Conservation (phyloP, 2,329 filamentous ascomycete species). For the Microcyclosporella mali region DNA sequence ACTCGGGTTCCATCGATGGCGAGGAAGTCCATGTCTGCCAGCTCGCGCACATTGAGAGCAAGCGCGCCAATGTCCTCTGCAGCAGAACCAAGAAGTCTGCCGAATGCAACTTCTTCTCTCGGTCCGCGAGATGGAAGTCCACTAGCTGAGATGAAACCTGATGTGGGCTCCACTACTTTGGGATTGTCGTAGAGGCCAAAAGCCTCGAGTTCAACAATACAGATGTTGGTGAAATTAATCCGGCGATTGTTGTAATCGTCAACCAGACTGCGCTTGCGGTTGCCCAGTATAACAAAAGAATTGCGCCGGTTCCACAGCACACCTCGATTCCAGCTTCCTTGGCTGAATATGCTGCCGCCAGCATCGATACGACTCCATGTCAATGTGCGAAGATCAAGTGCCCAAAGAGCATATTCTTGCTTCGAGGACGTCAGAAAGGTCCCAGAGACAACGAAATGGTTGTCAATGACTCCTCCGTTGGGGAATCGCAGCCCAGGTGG, state of each 20-base stretch:
- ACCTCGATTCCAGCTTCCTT: constrained; percentile 96
- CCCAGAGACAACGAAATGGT: constrained; percentile 93
- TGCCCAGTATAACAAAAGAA: constrained; percentile 90
- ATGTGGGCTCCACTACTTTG: constrained; percentile 68
- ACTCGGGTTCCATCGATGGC: constrained; percentile 87
- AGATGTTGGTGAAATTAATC: constrained; percentile 95
- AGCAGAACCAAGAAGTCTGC: constrained; percentile 66
- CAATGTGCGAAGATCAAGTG: constrained; percentile 76
- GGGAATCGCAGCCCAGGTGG: constrained; percentile 91
- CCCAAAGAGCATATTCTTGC: constrained; percentile 97
- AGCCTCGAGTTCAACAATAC: constrained; percentile 92
- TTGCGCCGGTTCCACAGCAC: constrained; percentile 90
- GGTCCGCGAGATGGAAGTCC: constrained; percentile 42
- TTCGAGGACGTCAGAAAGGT: constrained; percentile 97
- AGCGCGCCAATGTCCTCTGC: constrained; percentile 82
- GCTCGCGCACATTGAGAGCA: constrained; percentile 70
- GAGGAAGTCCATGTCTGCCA: constrained; percentile 94
- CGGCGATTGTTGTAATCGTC: constrained; percentile 97
- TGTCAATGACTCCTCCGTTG: constrained; percentile 91
- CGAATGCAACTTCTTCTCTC: constrained; percentile 57
- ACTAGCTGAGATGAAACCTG: constrained; percentile 79
- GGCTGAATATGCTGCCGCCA: constrained; percentile 86
- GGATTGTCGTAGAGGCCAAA: constrained; percentile 98
- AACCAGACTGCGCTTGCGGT: constrained; percentile 85
- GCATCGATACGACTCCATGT: constrained; percentile 96